Evolutionary conservation across 257 asterid genomes (phyloP), one percentile per base, ranked within the genome.

Genomic region (Cynanchum wilfordii): DNA sequence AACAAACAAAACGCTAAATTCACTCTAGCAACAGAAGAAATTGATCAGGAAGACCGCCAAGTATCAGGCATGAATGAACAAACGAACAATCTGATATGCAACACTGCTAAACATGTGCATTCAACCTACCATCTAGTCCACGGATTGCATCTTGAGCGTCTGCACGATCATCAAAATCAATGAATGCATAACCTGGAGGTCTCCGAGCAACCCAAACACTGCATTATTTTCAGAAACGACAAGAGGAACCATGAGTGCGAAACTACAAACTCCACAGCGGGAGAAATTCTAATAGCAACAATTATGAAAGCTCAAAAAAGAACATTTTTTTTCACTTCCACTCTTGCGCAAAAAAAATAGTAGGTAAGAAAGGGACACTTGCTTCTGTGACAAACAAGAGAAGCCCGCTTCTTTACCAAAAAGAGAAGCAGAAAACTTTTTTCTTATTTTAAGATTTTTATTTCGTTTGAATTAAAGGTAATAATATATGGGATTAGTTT

Each of bases 171-270:
- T 82, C 86, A 73, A 86, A 86, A 81, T 84, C 90, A 49, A 88
- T 44, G 69, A 88, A 88, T 24, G 93, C 93, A 83, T 86, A 88
- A 66, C 93, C 93, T 11, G 89, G 93, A 5, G 90, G 89, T 58
- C 90, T 79, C 73, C 90, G 78, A n/a, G 90, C 90, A 58, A 88
- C 93, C 93, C 93, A 88, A 17, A 86, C 93, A 66, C 90, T 88
- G 82, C 66, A 68, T 16, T 29, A 19, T 40, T 33, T 30, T 13
- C 27, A 66, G 15, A n/a, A 62, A 29, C 22, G 22, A 22, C 66
- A 42, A 16, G 17, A 76, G 42, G 13, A 57, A 58, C 27, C 5
- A 19, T 49, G 22, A 69, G 56, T 13, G 6, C 66, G 6, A 11
- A 76, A 27, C 56, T 22, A 15, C 19, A 45, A 60, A 6, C 17